Conservation (phyloP, 768 basidiomycete species). For the Collybia sordida region DNA sequence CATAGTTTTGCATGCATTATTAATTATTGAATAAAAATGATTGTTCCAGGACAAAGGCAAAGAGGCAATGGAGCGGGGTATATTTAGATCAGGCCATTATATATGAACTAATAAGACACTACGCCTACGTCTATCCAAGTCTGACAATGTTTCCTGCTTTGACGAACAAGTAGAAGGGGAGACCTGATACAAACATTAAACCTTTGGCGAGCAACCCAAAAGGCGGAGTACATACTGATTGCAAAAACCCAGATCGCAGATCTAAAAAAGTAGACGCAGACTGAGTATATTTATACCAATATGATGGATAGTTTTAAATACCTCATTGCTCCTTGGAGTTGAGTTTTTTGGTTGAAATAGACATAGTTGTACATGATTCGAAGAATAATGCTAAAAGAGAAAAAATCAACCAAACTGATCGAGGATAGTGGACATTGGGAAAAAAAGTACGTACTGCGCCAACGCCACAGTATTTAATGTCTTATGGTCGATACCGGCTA, state of each 20-base stretch:
- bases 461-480: constrained; percentile 27
- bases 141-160: constrained; percentile 8
- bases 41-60: too few species aligned
- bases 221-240: constrained; percentile 3
- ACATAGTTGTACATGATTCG: constrained; percentile 27
- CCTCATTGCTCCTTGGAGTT: constrained; percentile 11
- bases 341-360: constrained; percentile 25
- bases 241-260: constrained; percentile 3
- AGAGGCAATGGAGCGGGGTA: too few species aligned
- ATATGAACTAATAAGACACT: neutral
- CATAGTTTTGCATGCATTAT: neutral
- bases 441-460: constrained; percentile 19
- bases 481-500: constrained; percentile 10
- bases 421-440: neutral
- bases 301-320: neutral
- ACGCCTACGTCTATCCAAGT: neutral
- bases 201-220: neutral
- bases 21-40: neutral
- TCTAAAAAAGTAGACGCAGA: neutral
- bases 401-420: neutral
- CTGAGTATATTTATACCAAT: neutral
- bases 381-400: constrained; percentile 14
- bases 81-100: neutral
- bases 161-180: constrained; percentile 10
- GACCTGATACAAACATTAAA: neutral